phyloP scores from a whole-genome alignment of 257 asterid genomes.

The Verbascum thapsus region DNA sequence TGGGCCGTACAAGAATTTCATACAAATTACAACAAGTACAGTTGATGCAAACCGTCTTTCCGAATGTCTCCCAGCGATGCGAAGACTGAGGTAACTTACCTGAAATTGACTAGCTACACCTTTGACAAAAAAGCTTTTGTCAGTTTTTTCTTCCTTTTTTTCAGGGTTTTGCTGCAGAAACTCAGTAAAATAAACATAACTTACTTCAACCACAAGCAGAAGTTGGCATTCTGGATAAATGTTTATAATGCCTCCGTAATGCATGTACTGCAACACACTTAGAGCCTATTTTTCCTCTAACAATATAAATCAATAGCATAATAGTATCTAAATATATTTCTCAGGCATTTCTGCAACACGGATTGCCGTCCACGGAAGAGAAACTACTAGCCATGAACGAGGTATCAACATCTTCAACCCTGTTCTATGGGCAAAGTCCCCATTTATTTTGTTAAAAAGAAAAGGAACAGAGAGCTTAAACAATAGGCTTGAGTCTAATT shows the following conservation, averaged over 20 bases:
- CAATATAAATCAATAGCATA: background rate
- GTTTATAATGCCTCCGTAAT: slow-evolving; percentile 78
- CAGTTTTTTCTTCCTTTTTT: background rate
- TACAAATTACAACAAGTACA: slow-evolving; percentile 63
- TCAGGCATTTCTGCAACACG: slow-evolving; percentile 84
- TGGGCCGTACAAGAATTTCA: slow-evolving; percentile 79
- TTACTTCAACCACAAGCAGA: slow-evolving; percentile 79
- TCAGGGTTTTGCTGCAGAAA: slow-evolving; percentile 78
- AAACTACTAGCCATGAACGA: slow-evolving; percentile 62
- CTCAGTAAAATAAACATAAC: slow-evolving; percentile 59
- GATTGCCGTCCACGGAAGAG: slow-evolving; percentile 77
- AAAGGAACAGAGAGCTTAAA: background rate
- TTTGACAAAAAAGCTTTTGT: background rate
- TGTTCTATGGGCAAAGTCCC: slow-evolving; percentile 9
- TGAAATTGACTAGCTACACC: slow-evolving; percentile 20
- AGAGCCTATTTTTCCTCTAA: background rate
- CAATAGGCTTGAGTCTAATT: background rate
- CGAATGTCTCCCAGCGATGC: slow-evolving; percentile 69
- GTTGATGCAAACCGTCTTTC: slow-evolving; percentile 56
- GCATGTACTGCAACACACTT: slow-evolving; percentile 67
- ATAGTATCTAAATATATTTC: slow-evolving; percentile 11
- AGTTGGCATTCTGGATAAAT: slow-evolving; percentile 94
- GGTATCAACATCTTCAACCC: slow-evolving; percentile 43
- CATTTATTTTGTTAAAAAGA: background rate
- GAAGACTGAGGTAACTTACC: slow-evolving; percentile 60